Conservation (phyloP, 1,139 yeast genomes). For the Meyerozyma athensensis region DNA sequence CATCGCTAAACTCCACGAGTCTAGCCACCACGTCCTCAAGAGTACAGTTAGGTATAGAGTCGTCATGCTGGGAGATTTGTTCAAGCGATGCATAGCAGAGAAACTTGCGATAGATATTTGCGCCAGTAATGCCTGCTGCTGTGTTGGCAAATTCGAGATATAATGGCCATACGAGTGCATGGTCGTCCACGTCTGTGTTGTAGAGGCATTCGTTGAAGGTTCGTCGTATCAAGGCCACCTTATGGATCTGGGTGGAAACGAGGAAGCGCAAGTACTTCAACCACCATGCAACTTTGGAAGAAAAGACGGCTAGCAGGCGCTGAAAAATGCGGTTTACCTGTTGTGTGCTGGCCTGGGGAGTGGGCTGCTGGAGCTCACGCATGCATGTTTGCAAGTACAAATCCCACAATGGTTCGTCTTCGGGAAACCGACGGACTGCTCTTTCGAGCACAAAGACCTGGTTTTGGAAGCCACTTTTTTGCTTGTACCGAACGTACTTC, state of each 20-base stretch:
- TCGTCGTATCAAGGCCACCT: constrained; percentile 41
- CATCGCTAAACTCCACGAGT: constrained; percentile 23
- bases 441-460: constrained; percentile 48
- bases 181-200: constrained; percentile 48
- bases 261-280: constrained; percentile 43
- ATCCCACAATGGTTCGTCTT: constrained; percentile 55
- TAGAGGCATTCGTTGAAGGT: constrained; percentile 52
- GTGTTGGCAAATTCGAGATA: constrained; percentile 49
- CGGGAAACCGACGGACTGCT: constrained; percentile 44
- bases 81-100: constrained; percentile 24
- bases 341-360: constrained; percentile 6
- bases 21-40: constrained; percentile 18
- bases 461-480: constrained; percentile 18
- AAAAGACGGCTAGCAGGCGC: background rate
- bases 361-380: constrained; percentile 25
- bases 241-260: constrained; percentile 23
- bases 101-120: constrained; percentile 41
- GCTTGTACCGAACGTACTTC: constrained; percentile 40
- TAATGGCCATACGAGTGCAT: constrained; percentile 56
- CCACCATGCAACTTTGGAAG: background rate
- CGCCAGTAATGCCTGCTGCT: constrained; percentile 41
- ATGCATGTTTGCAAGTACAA: constrained; percentile 38
- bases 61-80: constrained; percentile 1
- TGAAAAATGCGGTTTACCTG: constrained; percentile 1
- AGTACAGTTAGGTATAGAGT: background rate